Percentiles rank a stretch among this genome's conserved stretches.
phyloP scores from a whole-genome alignment of 768 basidiomycete genomes.

The Boletus reticuloceps region DNA sequence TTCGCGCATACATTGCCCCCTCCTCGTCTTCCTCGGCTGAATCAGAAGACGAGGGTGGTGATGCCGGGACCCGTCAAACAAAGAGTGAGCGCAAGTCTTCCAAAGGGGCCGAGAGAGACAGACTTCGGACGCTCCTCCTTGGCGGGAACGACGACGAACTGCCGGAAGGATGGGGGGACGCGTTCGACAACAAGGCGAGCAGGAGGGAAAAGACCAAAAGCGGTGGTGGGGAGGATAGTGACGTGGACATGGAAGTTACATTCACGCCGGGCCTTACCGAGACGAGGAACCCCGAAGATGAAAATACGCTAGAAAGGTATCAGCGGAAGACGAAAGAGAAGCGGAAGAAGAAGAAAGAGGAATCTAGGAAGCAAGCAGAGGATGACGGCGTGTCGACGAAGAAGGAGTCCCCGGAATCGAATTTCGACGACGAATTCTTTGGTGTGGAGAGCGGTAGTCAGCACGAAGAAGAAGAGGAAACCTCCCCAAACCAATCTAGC shows the following conservation, averaged over 20 bases:
- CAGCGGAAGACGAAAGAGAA: constrained; percentile 89
- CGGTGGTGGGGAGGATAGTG: constrained; percentile 32
- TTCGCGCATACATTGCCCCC: constrained; percentile 73
- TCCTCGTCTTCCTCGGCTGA: constrained; percentile 65
- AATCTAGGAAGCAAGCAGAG: constrained; percentile 42
- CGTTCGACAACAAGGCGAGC: constrained; percentile 24
- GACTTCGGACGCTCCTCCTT: constrained; percentile 74
- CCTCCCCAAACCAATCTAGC: constrained; percentile 16
- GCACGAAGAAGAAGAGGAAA: constrained; percentile 29
- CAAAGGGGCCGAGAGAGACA: constrained; percentile 55
- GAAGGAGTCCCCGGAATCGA: background rate
- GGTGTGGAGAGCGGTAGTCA: constrained; percentile 34
- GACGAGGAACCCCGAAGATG: constrained; percentile 52
- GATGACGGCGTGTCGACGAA: constrained; percentile 20
- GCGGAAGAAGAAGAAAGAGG: constrained; percentile 75
- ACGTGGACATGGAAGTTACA: constrained; percentile 92
- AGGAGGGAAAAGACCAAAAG: background rate
- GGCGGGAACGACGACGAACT: constrained; percentile 61
- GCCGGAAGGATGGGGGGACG: constrained; percentile 82
- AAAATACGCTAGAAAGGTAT: constrained; percentile 89
- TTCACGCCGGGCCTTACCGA: constrained; percentile 83
- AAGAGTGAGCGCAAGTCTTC: constrained; percentile 21
- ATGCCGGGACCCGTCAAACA: background rate
- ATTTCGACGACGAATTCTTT: constrained; percentile 76
- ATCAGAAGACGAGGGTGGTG: constrained; percentile 30